Evolutionary conservation across 495 filamentous ascomycete species (phyloP).

Genomic region (Penicillium angulare): DNA sequence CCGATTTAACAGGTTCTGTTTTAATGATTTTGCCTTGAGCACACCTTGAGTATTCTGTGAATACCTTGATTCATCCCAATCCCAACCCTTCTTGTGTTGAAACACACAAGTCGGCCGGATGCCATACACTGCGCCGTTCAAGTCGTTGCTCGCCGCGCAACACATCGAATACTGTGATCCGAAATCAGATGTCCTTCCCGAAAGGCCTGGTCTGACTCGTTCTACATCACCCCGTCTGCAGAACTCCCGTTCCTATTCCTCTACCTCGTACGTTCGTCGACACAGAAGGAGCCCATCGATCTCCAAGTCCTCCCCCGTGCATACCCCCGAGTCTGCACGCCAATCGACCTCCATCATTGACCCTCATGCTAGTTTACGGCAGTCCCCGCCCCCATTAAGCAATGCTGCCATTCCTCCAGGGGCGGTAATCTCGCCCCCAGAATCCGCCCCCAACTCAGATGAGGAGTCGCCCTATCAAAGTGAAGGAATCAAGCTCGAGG

Average conservation of each 20-base stretch:
- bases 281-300: conserved; percentile 64
- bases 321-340: conserved; percentile 30
- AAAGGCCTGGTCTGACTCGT: conserved; percentile 36
- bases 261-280: conserved; percentile 69
- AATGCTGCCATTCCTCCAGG: conserved; percentile 71
- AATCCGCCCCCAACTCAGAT: conserved; percentile 75
- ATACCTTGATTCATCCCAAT: too few species aligned
- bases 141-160: conserved; percentile 73
- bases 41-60: conserved; percentile 1
- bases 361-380: conserved; percentile 59
- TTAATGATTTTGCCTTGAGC: conserved; percentile 8
- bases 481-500: conserved; percentile 64
- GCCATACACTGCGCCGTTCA: conserved; percentile 91
- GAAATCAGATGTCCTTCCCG: conserved; percentile 50
- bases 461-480: conserved; percentile 63
- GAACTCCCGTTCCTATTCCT: conserved; percentile 73
- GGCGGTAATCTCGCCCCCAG: conserved; percentile 83
- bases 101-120: conserved; percentile 59
- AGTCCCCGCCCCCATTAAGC: conserved; percentile 75
- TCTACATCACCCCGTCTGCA: conserved; percentile 45
- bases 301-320: conserved; percentile 32
- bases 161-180: conserved; percentile 61
- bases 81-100: conserved; percentile 33
- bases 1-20: conserved; percentile 2
- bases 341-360: conserved; percentile 49